phyloP scores from a whole-genome alignment of 345 rosid genomes.

The Bruguiera parviflora region DNA sequence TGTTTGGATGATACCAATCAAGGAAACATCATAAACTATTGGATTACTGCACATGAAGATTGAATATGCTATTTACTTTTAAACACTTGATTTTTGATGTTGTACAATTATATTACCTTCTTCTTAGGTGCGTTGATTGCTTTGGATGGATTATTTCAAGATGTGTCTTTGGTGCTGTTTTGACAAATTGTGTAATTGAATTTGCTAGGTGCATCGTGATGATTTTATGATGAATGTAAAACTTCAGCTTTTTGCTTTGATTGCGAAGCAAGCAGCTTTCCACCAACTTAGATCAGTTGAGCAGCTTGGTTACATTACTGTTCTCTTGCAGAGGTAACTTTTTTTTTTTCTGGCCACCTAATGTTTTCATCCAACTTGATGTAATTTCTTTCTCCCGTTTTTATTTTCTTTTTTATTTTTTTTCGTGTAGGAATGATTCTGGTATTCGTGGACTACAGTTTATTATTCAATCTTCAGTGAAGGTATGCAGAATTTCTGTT shows the following conservation, averaged over 20 bases:
- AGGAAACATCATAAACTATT: no score
- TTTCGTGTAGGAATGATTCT: constrained; percentile 53
- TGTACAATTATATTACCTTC: no score
- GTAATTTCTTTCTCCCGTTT: constrained; percentile 1
- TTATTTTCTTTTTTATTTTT: background rate
- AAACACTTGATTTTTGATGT: no score
- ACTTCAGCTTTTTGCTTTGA: constrained; percentile 73
- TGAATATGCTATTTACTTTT: no score
- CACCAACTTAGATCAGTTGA: constrained; percentile 97
- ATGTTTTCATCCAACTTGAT: background rate
- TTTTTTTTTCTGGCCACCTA: background rate
- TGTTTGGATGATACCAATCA: no score
- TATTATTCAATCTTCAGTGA: constrained; percentile 76
- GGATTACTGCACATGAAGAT: no score
- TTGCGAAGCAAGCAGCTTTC: constrained; percentile 85
- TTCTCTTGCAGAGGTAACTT: constrained; percentile 61
- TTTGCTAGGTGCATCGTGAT: constrained; percentile 71
- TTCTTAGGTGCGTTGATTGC: constrained; percentile 1
- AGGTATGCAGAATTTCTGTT: constrained; percentile 39
- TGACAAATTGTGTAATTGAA: constrained; percentile 10
- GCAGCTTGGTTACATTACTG: constrained; percentile 90
- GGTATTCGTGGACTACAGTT: constrained; percentile 78
- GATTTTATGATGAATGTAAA: constrained; percentile 68
- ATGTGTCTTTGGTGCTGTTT: constrained; percentile 13
- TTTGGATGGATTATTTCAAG: background rate